Base-by-base conservation (phyloP, 2,329 filamentous ascomycete species). In the Fusarium chaquense region DNA sequence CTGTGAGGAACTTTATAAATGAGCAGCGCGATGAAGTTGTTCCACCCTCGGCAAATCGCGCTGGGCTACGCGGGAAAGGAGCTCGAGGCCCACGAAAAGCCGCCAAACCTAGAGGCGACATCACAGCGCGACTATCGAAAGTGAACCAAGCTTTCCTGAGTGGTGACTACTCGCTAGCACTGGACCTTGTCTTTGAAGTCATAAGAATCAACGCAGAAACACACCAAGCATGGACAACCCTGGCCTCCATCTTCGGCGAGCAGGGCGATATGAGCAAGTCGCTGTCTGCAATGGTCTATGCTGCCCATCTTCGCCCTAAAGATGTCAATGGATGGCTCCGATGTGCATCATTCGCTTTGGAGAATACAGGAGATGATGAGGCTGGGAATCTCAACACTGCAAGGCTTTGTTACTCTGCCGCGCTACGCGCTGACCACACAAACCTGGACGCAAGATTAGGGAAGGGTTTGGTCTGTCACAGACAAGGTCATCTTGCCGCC, bases 201-300 rank as follows among this genome's bases (percentile, higher is more conserved):
- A 90, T 91, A 72, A 85, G 89, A 52, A 89, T 91, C 75, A 91
- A 91, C 67, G 88, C 87, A 22, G 89, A 91, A 76, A 90, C 88
- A 2, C 84, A 89, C 65, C 85, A 88, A 69, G 89, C 90, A 26
- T 91, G 89, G 89, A 86, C 84, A 16, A 81, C 90, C 15, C 77
- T 91, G 46, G 84, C 87, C 0, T 85, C 87, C 5, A 87, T 91
- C 55, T 88, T 88, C 71, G 82, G 86, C 61, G 89, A 91, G 75
- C 83, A 86, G 60, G 86, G 87, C 3, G 84, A 89, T 47, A 79
- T 82, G 26, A 82, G 86, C 62, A 85, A 87, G 64, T 86, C 88
- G 10, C 80, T 90, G 52, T 86, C 85, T 68, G 86, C 88, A 45
- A 84, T 86, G 78, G 83, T 90, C 38, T 87, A 87, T 70, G 88